Evolutionary conservation across 805 yeast genomes (phyloP).

Genomic region (Ogataea populi-albae): DNA sequence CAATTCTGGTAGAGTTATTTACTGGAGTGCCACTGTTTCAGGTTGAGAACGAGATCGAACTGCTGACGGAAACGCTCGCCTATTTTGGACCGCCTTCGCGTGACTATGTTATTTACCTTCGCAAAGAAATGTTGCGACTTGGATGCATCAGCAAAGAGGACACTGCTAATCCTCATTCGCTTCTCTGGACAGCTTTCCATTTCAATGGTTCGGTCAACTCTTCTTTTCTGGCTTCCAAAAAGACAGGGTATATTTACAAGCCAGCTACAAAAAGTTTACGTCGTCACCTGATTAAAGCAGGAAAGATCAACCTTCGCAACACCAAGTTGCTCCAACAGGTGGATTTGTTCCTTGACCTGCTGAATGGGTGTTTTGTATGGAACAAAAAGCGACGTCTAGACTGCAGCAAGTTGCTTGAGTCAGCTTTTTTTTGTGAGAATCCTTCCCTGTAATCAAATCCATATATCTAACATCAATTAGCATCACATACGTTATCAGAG

Average conservation of each 20-base stretch:
- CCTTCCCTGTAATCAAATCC: no score
- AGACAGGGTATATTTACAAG: constrained; percentile 18
- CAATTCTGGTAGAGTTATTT: constrained; percentile 86
- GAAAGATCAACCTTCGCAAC: constrained; percentile 3
- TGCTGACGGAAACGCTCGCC: constrained; percentile 41
- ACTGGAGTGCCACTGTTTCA: constrained; percentile 49
- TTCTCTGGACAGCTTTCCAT: constrained; percentile 38
- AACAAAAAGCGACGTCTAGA: constrained; percentile 32
- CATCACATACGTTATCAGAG: no score
- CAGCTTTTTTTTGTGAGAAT: constrained; percentile 30
- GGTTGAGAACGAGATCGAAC: constrained; percentile 47
- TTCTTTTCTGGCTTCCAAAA: constrained; percentile 16
- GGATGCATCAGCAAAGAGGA: constrained; percentile 34
- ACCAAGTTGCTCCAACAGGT: constrained; percentile 2
- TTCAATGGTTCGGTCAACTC: constrained; percentile 26
- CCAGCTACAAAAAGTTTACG: constrained; percentile 19
- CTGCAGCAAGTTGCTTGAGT: constrained; percentile 28
- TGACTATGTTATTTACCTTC: constrained; percentile 36
- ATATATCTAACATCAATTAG: no score
- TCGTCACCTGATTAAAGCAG: constrained; percentile 11
- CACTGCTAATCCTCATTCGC: constrained; percentile 25
- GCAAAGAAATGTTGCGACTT: constrained; percentile 35
- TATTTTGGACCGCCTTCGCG: constrained; percentile 47
- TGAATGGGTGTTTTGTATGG: constrained; percentile 34
- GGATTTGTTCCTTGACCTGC: constrained; percentile 26